phyloP scores from a whole-genome alignment of 306 rosid genomes.

The Trifolium repens region DNA sequence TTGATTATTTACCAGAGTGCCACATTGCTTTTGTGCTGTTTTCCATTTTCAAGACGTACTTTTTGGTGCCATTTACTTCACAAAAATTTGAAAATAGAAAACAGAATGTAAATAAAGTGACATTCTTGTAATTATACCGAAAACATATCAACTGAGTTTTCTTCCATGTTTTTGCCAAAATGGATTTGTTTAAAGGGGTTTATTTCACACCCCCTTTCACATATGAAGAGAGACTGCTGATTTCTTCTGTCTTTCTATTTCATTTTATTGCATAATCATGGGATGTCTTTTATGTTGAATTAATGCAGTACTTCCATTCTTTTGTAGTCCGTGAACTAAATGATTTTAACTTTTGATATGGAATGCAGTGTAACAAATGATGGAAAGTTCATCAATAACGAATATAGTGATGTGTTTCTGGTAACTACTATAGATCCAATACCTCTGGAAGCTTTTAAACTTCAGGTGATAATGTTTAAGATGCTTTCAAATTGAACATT shows the following conservation, averaged over 20 bases:
- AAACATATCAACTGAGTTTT: constrained; percentile 27
- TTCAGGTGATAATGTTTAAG: constrained; percentile 71
- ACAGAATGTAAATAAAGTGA: constrained; percentile 1
- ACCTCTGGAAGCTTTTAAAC: constrained; percentile 88
- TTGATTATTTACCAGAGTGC: not conserved
- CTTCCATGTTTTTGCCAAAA: not conserved
- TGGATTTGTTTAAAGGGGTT: constrained; percentile 19
- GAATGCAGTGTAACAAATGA: constrained; percentile 75
- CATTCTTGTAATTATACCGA: constrained; percentile 23
- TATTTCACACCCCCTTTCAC: constrained; percentile 7
- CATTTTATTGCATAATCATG: not conserved
- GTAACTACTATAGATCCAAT: constrained; percentile 87
- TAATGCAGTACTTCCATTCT: constrained; percentile 21
- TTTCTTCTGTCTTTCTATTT: not conserved
- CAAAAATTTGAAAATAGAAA: not conserved
- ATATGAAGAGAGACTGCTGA: constrained; percentile 24
- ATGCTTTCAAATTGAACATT: constrained; percentile 27
- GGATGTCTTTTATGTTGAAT: constrained; percentile 22
- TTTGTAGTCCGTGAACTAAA: constrained; percentile 36
- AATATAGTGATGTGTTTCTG: constrained; percentile 83
- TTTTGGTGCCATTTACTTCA: not conserved
- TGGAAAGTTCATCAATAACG: constrained; percentile 81
- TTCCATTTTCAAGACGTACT: constrained; percentile 10
- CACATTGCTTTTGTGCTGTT: constrained; percentile 11
- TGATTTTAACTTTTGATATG: constrained; percentile 42